Evolutionary conservation across 139 green algal genomes (phyloP).

Genomic region (Chlamydomonas schloesseri): DNA sequence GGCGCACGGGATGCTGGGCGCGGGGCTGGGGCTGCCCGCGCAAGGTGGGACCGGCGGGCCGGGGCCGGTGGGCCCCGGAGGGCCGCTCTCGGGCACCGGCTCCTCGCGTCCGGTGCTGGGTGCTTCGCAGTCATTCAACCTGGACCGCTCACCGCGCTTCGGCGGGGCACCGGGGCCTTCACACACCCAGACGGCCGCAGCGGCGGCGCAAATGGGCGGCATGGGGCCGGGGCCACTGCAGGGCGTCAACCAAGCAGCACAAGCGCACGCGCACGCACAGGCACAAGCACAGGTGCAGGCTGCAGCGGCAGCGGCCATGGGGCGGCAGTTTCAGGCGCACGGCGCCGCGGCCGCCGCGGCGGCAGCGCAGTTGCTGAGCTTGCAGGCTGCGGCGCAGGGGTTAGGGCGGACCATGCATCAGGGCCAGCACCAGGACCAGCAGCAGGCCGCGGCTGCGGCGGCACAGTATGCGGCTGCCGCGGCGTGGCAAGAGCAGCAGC

Average conservation of each 20-base stretch:
- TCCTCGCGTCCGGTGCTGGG: no score
- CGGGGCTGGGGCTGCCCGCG: no score
- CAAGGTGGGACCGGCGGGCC: no score
- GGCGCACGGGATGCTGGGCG: background rate
- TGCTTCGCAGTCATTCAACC: no score
- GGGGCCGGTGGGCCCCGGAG: no score
- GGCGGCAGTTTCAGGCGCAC: background rate
- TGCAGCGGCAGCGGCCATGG: background rate
- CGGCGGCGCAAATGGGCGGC: no score
- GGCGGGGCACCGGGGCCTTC: background rate
- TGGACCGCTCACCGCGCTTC: background rate
- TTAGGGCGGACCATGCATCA: background rate
- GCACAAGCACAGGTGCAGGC: background rate
- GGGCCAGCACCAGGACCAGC: background rate
- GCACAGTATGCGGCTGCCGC: no score
- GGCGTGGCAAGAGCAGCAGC: background rate
- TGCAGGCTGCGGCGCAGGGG: slow-evolving; percentile 24
- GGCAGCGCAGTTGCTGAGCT: slow-evolving; percentile 57
- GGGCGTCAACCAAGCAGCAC: background rate
- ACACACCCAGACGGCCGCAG: background rate
- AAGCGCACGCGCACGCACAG: background rate
- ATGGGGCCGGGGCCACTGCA: background rate
- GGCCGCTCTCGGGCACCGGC: no score
- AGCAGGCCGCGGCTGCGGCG: background rate
- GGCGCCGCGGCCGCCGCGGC: slow-evolving; percentile 58